Evolutionary conservation across 2,329 filamentous ascomycete species (phyloP).

Genomic region (Hypomyces rosellus): DNA sequence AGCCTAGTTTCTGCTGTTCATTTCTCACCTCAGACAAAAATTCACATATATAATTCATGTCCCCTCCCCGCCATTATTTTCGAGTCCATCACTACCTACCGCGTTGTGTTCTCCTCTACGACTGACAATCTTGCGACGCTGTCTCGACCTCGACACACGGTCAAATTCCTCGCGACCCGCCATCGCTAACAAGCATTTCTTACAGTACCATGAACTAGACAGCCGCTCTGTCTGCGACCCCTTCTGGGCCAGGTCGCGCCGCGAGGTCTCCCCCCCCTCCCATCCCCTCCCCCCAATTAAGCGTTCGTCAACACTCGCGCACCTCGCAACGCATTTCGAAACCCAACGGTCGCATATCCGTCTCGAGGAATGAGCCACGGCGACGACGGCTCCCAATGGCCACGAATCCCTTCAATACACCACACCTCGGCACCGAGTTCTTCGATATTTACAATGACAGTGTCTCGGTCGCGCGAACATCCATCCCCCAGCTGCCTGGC

Average conservation of each 20-base stretch:
- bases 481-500: slow-evolving; percentile 35
- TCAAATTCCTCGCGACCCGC: not conserved
- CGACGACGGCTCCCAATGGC: slow-evolving; percentile 39
- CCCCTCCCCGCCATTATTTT: too few relatives aligned
- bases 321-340: slow-evolving; percentile 1
- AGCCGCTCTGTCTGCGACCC: slow-evolving; percentile 27
- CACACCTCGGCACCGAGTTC: slow-evolving; percentile 37
- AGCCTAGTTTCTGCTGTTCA: too few relatives aligned
- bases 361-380: slow-evolving; percentile 20
- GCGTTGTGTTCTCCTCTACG: too few relatives aligned
- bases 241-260: slow-evolving; percentile 28
- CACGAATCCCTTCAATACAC: slow-evolving; percentile 41
- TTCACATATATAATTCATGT: too few relatives aligned
- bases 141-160: not conserved
- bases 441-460: slow-evolving; percentile 53
- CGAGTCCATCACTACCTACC: too few relatives aligned
- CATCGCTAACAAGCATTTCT: slow-evolving; percentile 8
- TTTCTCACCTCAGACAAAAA: too few relatives aligned
- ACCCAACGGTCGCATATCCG: slow-evolving; percentile 4
- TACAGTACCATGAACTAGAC: slow-evolving; percentile 30
- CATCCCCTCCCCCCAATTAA: slow-evolving; percentile 7
- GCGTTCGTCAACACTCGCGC: slow-evolving; percentile 6
- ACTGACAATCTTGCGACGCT: not conserved
- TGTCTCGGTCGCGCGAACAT: slow-evolving; percentile 20
- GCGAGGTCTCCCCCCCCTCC: slow-evolving; percentile 18